Percentiles rank a stretch among this genome's conserved stretches.
phyloP scores from a whole-genome alignment of 2,329 filamentous ascomycete genomes.

The Byssochlamys sp. region DNA sequence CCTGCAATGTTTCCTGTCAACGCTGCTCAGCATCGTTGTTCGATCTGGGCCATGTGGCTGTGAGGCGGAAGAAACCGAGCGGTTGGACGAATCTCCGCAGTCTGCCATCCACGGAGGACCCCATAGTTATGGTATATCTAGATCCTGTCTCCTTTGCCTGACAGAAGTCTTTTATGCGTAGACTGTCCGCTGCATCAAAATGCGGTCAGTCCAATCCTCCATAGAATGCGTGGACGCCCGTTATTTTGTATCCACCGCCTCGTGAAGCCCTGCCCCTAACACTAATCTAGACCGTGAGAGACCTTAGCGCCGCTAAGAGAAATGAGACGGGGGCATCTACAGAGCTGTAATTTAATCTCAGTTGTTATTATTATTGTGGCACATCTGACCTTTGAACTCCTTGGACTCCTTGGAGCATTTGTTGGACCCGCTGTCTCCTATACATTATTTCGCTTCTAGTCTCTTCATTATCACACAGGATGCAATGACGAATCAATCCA shows the following conservation, averaged over 20 bases:
- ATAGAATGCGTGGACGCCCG: neutral
- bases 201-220: neutral
- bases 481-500: neutral
- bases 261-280: neutral
- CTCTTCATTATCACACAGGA: neutral
- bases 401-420: neutral
- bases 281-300: neutral
- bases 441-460: neutral
- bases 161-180: neutral
- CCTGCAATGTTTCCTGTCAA: neutral
- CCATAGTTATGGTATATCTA: too few relatives aligned
- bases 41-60: neutral
- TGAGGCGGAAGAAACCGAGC: neutral
- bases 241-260: neutral
- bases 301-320: neutral
- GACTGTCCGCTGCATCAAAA: neutral
- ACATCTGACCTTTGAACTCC: neutral
- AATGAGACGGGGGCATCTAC: neutral
- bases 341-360: neutral
- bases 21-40: neutral
- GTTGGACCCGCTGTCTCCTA: neutral
- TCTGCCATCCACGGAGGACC: neutral
- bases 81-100: neutral
- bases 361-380: neutral
- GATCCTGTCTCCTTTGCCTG: neutral